Evolutionary conservation across 352 stramenopile genomes (phyloP).

Genomic region (Thraustotheca clavata): DNA sequence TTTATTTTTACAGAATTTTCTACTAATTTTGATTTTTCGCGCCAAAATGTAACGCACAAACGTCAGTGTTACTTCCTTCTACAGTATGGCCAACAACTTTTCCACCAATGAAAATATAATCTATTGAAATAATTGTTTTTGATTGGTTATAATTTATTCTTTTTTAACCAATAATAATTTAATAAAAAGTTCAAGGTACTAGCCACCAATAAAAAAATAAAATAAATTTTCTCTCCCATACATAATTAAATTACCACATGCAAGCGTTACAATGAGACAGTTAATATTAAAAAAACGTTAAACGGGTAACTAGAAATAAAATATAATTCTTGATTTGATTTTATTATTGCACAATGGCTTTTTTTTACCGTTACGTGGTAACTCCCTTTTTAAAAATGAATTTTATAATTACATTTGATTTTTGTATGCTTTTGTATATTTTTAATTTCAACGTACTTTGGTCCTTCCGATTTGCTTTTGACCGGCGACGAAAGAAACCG

Average conservation of each 20-base stretch:
- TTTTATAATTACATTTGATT: conserved; percentile 6
- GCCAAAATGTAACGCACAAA: too few relatives aligned
- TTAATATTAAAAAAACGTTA: neutral
- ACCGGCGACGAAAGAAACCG: conserved; percentile 19
- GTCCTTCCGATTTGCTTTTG: conserved; percentile 21
- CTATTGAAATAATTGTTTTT: neutral
- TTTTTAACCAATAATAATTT: neutral
- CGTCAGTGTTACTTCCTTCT: too few relatives aligned
- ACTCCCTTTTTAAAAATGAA: neutral
- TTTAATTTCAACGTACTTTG: neutral
- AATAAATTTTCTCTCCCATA: too few relatives aligned
- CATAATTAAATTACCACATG: neutral
- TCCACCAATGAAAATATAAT: neutral
- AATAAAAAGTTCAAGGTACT: neutral
- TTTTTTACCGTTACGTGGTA: conserved; percentile 21
- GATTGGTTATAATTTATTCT: neutral
- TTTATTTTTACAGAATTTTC: too few relatives aligned
- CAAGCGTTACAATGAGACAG: neutral
- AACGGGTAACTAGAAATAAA: too few relatives aligned
- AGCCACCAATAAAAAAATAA: neutral
- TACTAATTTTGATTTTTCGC: too few relatives aligned
- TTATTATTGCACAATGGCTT: neutral
- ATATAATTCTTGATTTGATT: neutral
- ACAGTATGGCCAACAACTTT: neutral
- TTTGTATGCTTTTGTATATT: neutral